Conservation (phyloP, 345 rosid genomes). For the Populus pruinosa region DNA sequence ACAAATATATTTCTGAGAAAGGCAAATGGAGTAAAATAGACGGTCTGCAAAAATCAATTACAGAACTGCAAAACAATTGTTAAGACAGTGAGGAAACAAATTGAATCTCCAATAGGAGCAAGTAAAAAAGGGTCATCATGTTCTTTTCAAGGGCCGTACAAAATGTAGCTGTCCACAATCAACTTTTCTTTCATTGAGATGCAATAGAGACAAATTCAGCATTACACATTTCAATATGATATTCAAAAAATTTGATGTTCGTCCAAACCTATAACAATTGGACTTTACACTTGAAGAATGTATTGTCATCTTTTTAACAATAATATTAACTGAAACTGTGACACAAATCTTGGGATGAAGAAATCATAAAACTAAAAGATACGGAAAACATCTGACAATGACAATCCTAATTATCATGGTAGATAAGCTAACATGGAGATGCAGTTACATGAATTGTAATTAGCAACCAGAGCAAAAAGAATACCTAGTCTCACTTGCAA, state of each 20-base stretch:
- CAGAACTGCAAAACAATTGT: background rate
- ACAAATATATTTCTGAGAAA: no score
- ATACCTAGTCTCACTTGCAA: conserved; percentile 22
- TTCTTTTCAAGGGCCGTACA: background rate
- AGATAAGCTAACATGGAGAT: conserved; percentile 16
- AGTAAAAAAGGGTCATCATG: background rate
- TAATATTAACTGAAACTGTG: background rate
- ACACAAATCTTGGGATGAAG: background rate
- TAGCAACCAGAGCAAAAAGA: conserved; percentile 25
- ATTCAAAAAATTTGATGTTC: background rate
- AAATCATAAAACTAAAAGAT: background rate
- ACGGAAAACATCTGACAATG: background rate
- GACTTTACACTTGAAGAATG: conserved; percentile 5
- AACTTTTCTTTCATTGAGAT: background rate
- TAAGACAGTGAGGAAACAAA: background rate
- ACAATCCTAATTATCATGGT: conserved; percentile 14
- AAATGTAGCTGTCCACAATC: background rate
- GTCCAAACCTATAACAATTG: background rate
- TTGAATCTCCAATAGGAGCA: background rate
- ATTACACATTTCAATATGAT: background rate
- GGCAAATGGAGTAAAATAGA: no score
- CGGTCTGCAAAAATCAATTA: no score
- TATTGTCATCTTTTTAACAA: background rate
- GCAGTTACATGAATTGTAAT: conserved; percentile 11
- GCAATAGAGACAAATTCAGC: background rate